phyloP scores from a whole-genome alignment of 31 red algal genomes.

The Porphyra umbilicalis region DNA sequence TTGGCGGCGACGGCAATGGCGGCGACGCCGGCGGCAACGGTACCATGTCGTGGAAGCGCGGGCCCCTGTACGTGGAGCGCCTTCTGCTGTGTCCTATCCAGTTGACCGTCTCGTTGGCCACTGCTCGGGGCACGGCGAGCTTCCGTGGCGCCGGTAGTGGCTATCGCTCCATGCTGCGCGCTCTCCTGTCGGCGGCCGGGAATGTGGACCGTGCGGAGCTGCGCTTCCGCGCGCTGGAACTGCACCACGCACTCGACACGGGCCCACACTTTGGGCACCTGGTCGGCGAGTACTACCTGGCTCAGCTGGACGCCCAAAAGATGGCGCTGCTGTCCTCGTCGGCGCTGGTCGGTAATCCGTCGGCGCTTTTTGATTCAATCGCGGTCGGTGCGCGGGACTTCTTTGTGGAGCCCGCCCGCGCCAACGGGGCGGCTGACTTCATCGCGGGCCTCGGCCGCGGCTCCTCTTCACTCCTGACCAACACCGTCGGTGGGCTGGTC shows the following conservation, averaged over 20 bases:
- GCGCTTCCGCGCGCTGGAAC: conserved; percentile 48
- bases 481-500: conserved; percentile 75
- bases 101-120: conserved; percentile 7
- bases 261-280: conserved; percentile 57
- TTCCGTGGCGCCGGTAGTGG: conserved; percentile 4
- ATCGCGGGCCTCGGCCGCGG: conserved; percentile 69
- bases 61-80: conserved; percentile 12
- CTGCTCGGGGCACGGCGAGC: background rate
- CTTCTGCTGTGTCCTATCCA: conserved; percentile 8
- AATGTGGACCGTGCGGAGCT: conserved; percentile 88
- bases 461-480: conserved; percentile 73
- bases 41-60: background rate
- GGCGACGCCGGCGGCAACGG: background rate
- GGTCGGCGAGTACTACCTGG: conserved; percentile 60
- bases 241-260: conserved; percentile 80
- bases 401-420: conserved; percentile 61
- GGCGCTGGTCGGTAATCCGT: conserved; percentile 72
- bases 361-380: conserved; percentile 84
- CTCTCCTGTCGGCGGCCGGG: conserved; percentile 55
- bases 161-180: conserved; percentile 15
- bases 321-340: conserved; percentile 82
- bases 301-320: conserved; percentile 58
- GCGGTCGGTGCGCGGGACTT: conserved; percentile 82
- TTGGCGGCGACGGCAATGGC: background rate
- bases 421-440: conserved; percentile 71